A percentile compares a stretch with the other conserved stretches of the same genome.
Evolutionary conservation across 805 yeast genomes (phyloP).

Genomic region (Saturnispora mendoncae): DNA sequence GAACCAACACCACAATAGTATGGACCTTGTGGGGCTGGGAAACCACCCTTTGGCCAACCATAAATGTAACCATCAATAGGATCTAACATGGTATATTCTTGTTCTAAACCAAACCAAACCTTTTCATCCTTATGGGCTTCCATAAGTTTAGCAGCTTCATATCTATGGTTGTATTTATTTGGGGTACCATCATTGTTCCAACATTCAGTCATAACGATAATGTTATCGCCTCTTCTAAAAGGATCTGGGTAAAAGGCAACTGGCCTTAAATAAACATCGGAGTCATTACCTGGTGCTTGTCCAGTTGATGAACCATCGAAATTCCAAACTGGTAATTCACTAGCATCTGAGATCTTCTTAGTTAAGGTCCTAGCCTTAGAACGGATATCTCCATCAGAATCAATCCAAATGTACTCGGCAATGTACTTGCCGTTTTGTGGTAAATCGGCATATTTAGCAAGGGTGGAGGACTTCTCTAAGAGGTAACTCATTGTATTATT

Average conservation of each 20-base stretch:
- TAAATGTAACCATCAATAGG: slow-evolving; percentile 71
- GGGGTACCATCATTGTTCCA: slow-evolving; percentile 99
- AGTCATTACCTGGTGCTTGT: slow-evolving; percentile 97
- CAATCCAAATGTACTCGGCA: slow-evolving; percentile 98
- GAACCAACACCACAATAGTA: slow-evolving; percentile 99
- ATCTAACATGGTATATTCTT: slow-evolving; percentile 96
- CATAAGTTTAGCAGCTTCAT: slow-evolving; percentile 92
- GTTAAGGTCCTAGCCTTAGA: slow-evolving; percentile 86
- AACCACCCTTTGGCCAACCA: slow-evolving; percentile 99
- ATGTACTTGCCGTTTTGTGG: slow-evolving; percentile 79
- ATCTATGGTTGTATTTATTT: slow-evolving; percentile 97
- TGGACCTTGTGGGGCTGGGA: slow-evolving; percentile 99
- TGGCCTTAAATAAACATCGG: slow-evolving; percentile 94
- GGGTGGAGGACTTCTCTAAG: slow-evolving; percentile 65
- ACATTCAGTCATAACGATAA: slow-evolving; percentile 90
- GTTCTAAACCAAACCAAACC: slow-evolving; percentile 98
- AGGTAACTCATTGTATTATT: slow-evolving; percentile 9
- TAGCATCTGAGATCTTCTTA: slow-evolving; percentile 59
- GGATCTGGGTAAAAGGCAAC: slow-evolving; percentile 93
- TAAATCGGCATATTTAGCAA: slow-evolving; percentile 74
- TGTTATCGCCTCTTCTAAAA: slow-evolving; percentile 95
- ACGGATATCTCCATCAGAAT: slow-evolving; percentile 82
- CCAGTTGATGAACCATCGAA: slow-evolving; percentile 98
- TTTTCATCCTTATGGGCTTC: slow-evolving; percentile 76
- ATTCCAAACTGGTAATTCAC: slow-evolving; percentile 97